Percentiles rank a stretch among this genome's conserved stretches.
These are phyloP conservation scores for Dryadomyces quercivorus DNA, from an alignment of 2,329 filamentous ascomycete species.

Conservation along the genomic window DNA sequence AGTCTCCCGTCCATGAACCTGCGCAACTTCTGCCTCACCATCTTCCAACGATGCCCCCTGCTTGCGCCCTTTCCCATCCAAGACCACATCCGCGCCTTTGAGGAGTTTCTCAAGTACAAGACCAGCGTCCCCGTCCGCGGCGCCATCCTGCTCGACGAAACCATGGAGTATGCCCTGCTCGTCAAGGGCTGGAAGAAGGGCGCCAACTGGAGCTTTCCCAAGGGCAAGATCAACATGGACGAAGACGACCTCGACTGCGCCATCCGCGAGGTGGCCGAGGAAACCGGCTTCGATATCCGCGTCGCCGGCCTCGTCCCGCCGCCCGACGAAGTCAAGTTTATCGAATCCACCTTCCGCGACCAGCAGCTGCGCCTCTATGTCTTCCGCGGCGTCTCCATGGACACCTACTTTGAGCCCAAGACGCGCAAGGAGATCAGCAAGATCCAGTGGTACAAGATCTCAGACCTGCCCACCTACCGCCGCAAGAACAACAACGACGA, in stretches of 20 bases:
- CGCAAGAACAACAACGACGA: conserved; percentile 54
- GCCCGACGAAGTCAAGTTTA: conserved; percentile 63
- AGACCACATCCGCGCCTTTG: conserved; percentile 71
- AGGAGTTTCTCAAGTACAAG: conserved; percentile 90
- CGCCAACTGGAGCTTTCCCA: conserved; percentile 90
- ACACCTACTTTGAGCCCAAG: conserved; percentile 76
- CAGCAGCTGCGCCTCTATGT: conserved; percentile 90
- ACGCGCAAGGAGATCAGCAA: conserved; percentile 97
- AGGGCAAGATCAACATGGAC: conserved; percentile 97
- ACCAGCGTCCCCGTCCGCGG: conserved; percentile 86
- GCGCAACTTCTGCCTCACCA: conserved; percentile 73
- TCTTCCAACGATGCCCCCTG: conserved; percentile 89
- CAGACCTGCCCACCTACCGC: conserved; percentile 72
- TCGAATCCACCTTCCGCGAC: conserved; percentile 81
- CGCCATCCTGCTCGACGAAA: conserved; percentile 81
- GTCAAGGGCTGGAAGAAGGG: conserved; percentile 98
- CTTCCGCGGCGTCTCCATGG: conserved; percentile 76
- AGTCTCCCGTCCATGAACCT: conserved; percentile 75
- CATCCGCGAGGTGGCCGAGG: conserved; percentile 86
- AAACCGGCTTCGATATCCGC: conserved; percentile 79
- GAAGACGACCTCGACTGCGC: conserved; percentile 91
- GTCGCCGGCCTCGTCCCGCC: conserved; percentile 64
- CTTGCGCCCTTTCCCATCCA: conserved; percentile 69
- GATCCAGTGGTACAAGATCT: conserved; percentile 87
- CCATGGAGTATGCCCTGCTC: conserved; percentile 87